A percentile compares a stretch with the other conserved stretches of the same genome.
Evolutionary conservation across 495 filamentous ascomycete species (phyloP).

Genomic region (Aspergillus sclerotioniger): DNA sequence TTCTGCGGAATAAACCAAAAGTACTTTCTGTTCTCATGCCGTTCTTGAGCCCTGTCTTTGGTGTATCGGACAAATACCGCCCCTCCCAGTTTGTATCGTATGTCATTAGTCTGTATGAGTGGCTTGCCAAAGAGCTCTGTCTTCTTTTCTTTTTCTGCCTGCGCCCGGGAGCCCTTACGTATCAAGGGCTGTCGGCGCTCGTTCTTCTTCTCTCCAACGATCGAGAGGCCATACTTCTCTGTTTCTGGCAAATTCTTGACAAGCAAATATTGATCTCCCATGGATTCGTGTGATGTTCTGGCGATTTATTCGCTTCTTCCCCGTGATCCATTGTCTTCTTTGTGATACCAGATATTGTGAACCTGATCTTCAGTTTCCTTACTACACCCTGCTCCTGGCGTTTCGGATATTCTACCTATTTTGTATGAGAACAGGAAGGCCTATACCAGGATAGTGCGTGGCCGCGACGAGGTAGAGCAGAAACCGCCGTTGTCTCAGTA

Average conservation of each 20-base stretch:
- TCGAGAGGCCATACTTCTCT: conserved; percentile 7
- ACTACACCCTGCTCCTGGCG: conserved; percentile 21
- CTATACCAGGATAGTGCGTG: not conserved
- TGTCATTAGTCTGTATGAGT: conserved; percentile 34
- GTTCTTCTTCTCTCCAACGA: conserved; percentile 7
- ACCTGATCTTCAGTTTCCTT: conserved; percentile 18
- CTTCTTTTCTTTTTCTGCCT: conserved; percentile 10
- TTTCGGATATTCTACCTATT: conserved; percentile 37
- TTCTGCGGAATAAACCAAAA: conserved; percentile 45
- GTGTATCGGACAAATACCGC: conserved; percentile 24
- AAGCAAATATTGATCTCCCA: conserved; percentile 7
- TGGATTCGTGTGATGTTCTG: conserved; percentile 17
- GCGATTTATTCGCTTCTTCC: conserved; percentile 14
- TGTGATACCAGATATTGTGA: conserved; percentile 17
- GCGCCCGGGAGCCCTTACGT: not conserved
- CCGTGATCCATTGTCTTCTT: conserved; percentile 12
- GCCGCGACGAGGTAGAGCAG: not conserved
- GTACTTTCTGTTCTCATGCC: conserved; percentile 30
- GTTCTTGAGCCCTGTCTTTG: conserved; percentile 28
- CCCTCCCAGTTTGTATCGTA: conserved; percentile 35
- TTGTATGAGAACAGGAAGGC: conserved; percentile 13
- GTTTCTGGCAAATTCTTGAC: not conserved
- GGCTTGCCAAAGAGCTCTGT: conserved; percentile 25
- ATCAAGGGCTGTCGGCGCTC: conserved; percentile 8
- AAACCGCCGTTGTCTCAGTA: not conserved